Evolutionary conservation across 306 rosid species (phyloP).

Genomic region (Castanea crenata): DNA sequence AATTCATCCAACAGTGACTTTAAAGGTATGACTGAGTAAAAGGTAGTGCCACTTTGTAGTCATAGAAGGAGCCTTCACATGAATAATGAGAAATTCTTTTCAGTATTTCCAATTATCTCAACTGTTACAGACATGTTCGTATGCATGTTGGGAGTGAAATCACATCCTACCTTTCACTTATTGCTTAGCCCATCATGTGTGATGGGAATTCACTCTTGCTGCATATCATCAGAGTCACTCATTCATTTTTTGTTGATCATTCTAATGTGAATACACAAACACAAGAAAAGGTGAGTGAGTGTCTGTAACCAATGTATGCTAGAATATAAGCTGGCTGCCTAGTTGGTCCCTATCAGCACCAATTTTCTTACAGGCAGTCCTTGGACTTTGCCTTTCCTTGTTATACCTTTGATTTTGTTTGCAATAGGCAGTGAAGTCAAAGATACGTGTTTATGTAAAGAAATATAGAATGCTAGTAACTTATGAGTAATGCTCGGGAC

Average conservation of each 20-base stretch:
- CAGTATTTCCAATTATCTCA: constrained; percentile 34
- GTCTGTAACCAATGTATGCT: not conserved
- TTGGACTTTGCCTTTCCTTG: too few relatives aligned
- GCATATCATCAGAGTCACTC: not conserved
- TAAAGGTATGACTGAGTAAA: not conserved
- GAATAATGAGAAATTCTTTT: constrained; percentile 42
- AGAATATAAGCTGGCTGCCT: not conserved
- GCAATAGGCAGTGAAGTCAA: constrained; percentile 12
- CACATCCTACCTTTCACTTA: constrained; percentile 37
- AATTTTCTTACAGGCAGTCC: too few relatives aligned
- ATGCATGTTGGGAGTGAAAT: constrained; percentile 60
- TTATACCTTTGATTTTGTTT: not conserved
- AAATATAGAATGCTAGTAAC: constrained; percentile 7
- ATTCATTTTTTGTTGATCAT: not conserved
- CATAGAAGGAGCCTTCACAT: constrained; percentile 34
- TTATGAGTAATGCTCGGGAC: too few relatives aligned
- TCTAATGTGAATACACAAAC: not conserved
- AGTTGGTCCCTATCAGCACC: not conserved
- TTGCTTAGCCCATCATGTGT: not conserved
- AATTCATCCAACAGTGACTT: too few relatives aligned
- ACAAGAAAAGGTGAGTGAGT: not conserved
- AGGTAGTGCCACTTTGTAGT: constrained; percentile 33
- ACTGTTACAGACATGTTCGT: constrained; percentile 54
- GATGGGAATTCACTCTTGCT: not conserved
- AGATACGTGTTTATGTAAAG: not conserved